Conservation (phyloP, 2,329 filamentous ascomycete genomes). For the Ascochyta viciae-villosae region DNA sequence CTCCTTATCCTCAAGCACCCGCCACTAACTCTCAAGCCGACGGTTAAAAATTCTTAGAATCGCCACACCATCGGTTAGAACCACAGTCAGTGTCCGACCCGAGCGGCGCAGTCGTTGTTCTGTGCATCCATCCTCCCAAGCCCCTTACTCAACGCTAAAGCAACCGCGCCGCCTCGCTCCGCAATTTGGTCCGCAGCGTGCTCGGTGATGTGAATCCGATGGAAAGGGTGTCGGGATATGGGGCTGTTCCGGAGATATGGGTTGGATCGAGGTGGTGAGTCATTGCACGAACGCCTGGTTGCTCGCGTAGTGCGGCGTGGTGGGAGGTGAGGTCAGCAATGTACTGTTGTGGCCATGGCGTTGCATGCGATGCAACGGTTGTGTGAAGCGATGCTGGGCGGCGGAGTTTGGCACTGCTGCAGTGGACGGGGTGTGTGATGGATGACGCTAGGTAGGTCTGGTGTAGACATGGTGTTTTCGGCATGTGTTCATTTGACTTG, state of each 20-base stretch:
- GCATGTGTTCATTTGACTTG: neutral
- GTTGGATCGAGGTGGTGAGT: neutral
- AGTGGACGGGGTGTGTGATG: neutral
- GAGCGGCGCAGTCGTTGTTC: neutral
- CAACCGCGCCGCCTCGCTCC: neutral
- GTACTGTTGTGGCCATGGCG: neutral
- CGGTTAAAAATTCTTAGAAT: neutral
- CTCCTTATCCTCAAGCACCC: neutral
- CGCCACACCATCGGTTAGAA: neutral
- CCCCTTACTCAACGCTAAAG: slow-evolving; percentile 3
- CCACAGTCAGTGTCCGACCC: neutral
- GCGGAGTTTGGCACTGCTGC: neutral
- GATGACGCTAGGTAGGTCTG: neutral
- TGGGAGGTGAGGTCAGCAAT: neutral
- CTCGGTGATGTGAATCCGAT: slow-evolving; percentile 4
- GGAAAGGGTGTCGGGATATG: slow-evolving; percentile 1
- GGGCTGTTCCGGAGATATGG: neutral
- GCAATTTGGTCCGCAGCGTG: neutral
- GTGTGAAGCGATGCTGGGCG: neutral
- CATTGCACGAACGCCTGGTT: neutral
- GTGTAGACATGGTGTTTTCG: neutral
- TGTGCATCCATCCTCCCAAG: neutral
- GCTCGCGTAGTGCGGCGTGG: neutral
- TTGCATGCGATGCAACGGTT: neutral
- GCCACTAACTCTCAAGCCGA: neutral